Percentiles rank a stretch among this genome's conserved stretches.
Conservation (phyloP, 2,329 filamentous ascomycete species). For the Thermochaetoides dissita region DNA sequence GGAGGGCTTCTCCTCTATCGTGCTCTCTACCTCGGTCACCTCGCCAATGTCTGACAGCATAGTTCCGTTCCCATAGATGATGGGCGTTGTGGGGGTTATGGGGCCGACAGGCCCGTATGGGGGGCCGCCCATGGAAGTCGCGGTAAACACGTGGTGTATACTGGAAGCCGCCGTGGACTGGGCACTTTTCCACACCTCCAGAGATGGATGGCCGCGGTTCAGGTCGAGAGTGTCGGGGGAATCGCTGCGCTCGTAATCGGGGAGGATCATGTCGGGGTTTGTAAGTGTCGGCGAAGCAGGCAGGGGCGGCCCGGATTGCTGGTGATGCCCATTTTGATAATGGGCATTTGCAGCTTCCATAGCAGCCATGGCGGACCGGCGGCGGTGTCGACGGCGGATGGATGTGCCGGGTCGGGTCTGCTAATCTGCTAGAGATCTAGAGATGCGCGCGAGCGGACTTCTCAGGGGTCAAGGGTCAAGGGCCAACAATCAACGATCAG, state of each 20-base stretch:
- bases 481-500: too few species aligned
- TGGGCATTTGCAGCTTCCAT: slow-evolving; percentile 17
- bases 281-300: slow-evolving; percentile 75
- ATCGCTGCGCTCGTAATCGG: slow-evolving; percentile 50
- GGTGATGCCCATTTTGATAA: slow-evolving; percentile 18
- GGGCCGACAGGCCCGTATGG: slow-evolving; percentile 24
- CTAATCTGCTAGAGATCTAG: too few species aligned
- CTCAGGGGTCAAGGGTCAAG: too few species aligned
- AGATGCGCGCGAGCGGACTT: too few species aligned
- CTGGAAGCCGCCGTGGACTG: slow-evolving; percentile 22
- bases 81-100: slow-evolving; percentile 43
- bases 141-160: slow-evolving; percentile 30
- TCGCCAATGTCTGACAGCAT: slow-evolving; percentile 54
- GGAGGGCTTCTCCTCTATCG: slow-evolving; percentile 25
- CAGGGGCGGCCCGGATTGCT: slow-evolving; percentile 28
- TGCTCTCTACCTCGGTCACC: slow-evolving; percentile 39
- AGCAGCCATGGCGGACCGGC: slow-evolving; percentile 12
- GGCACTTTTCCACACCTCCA: slow-evolving; percentile 38
- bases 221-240: slow-evolving; percentile 35
- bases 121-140: slow-evolving; percentile 21
- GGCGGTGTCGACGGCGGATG: neutral
- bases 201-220: slow-evolving; percentile 32
- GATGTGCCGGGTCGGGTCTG: neutral
- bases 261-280: slow-evolving; percentile 89
- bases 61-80: slow-evolving; percentile 55